Conservation (phyloP, 2,329 filamentous ascomycete genomes). For the Sporothrix pseudoabietina region DNA sequence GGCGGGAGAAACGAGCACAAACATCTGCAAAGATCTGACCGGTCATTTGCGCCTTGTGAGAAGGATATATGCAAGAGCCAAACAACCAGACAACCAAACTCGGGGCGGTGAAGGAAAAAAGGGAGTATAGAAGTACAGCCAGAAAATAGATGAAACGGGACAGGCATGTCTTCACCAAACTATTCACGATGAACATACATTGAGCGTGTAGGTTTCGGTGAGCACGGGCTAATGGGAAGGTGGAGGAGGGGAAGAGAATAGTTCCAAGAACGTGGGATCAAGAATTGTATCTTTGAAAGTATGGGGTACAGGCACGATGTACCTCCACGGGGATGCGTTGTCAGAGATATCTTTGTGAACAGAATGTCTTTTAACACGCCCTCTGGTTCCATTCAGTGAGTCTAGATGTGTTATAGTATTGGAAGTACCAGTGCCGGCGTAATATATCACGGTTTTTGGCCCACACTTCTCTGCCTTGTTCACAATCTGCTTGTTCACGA, state of each 20-base stretch:
- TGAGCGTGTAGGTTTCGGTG: constrained; percentile 13
- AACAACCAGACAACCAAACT: not conserved
- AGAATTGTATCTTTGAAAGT: not conserved
- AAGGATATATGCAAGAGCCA: not conserved
- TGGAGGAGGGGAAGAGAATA: not conserved
- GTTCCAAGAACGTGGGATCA: not conserved
- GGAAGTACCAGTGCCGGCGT: not conserved
- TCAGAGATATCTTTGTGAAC: not conserved
- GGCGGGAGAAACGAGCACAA: not conserved
- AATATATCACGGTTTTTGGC: too few relatives aligned
- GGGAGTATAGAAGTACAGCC: not conserved
- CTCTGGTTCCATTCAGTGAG: too few relatives aligned
- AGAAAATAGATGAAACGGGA: constrained; percentile 18
- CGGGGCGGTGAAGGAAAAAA: not conserved
- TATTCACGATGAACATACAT: constrained; percentile 1
- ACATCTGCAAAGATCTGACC: not conserved
- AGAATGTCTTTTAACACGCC: not conserved
- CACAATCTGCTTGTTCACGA: too few relatives aligned
- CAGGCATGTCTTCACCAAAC: not conserved
- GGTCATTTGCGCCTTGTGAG: constrained; percentile 16
- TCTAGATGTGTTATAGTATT: not conserved
- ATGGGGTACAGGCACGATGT: not conserved
- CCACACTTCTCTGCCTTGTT: too few relatives aligned
- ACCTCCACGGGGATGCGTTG: constrained; percentile 7
- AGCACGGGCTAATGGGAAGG: not conserved